Evolutionary conservation across 164 flowering plant genomes (phyloP).

Genomic region (Chimonanthus salicifolius): DNA sequence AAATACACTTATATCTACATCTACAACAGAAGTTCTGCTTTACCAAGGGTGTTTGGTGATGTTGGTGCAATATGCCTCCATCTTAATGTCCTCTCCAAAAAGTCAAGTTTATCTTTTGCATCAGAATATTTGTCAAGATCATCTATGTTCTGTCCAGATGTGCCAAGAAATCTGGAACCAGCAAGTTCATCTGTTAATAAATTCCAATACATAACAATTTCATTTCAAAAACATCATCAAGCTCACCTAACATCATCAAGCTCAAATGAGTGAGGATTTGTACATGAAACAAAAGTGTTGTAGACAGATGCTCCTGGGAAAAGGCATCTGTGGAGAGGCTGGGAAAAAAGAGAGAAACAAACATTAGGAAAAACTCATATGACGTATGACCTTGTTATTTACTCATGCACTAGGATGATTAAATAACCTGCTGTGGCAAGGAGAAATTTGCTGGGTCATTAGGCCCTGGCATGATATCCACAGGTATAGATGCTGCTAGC

Average conservation of each 20-base stretch:
- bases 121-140: constrained; percentile 85
- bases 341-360: constrained; percentile 20
- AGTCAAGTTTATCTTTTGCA: constrained; percentile 65
- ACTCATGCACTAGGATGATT: constrained; percentile 5
- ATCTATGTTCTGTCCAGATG: constrained; percentile 92
- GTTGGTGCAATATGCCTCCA: constrained; percentile 99
- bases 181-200: not conserved
- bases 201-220: not conserved
- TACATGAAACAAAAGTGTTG: constrained; percentile 80
- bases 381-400: not conserved
- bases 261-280: constrained; percentile 88
- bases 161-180: constrained; percentile 75
- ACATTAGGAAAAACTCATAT: constrained; percentile 5
- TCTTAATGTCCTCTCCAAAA: constrained; percentile 86
- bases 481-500: constrained; percentile 75
- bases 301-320: constrained; percentile 81
- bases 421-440: constrained; percentile 88
- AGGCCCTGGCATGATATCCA: constrained; percentile 92
- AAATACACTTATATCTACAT: too few relatives aligned
- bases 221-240: not conserved
- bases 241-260: constrained; percentile 66
- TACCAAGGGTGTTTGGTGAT: constrained; percentile 94
- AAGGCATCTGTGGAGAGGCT: constrained; percentile 89
- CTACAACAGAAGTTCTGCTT: not conserved
- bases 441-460: constrained; percentile 85